These are phyloP conservation scores for Harringtonia aguacate DNA, from an alignment of 2,329 filamentous ascomycete genomes.

Conservation along the genomic window DNA sequence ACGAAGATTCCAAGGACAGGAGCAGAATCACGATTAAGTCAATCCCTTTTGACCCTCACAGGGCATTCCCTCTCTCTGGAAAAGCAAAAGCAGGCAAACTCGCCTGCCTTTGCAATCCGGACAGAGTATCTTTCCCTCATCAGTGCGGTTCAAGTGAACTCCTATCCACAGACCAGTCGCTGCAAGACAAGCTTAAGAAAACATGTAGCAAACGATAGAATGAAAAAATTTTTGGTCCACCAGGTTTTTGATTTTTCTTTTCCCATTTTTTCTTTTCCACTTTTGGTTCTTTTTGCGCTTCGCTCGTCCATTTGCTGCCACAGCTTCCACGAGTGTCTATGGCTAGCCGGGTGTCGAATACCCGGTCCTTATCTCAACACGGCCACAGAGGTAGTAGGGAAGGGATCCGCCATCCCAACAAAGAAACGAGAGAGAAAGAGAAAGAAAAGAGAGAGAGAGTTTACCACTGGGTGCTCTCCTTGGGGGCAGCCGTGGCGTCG, in stretches of 20 bases:
- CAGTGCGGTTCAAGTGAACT: slow-evolving; percentile 61
- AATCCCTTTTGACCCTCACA: slow-evolving; percentile 74
- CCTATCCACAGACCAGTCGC: slow-evolving; percentile 4
- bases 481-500: slow-evolving; percentile 21
- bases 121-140: slow-evolving; percentile 99
- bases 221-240: not conserved
- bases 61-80: slow-evolving; percentile 81
- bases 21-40: slow-evolving; percentile 81
- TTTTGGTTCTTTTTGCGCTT: not conserved
- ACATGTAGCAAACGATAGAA: no score
- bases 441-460: not conserved
- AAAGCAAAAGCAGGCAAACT: not conserved
- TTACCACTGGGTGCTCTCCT: slow-evolving; percentile 44
- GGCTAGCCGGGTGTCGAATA: not conserved
- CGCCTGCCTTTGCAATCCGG: slow-evolving; percentile 14
- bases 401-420: not conserved
- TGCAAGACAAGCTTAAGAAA: slow-evolving; percentile 1
- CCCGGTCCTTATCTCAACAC: not conserved
- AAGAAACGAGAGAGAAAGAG: not conserved
- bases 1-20: not conserved
- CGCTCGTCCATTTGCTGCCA: no score
- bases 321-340: no score
- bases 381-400: not conserved
- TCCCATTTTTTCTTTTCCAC: not conserved
- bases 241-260: slow-evolving; percentile 7